Evolutionary conservation across 192 early-diverging fungal species (phyloP).

Genomic region (Dissophora ornata): DNA sequence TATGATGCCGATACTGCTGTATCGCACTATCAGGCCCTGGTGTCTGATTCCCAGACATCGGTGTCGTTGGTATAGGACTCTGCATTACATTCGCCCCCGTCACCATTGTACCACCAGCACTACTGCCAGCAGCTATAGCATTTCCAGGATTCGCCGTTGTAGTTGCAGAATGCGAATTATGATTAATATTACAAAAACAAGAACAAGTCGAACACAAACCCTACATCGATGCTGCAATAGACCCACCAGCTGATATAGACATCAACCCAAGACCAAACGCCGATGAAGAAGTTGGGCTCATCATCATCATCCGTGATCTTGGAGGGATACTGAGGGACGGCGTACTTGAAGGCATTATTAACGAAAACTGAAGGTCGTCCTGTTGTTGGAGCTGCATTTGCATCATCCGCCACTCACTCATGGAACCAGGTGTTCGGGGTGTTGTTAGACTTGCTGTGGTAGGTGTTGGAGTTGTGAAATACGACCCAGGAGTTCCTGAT

Average conservation of each 20-base stretch:
- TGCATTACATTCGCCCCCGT: too few relatives aligned
- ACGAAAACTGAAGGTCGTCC: slow-evolving; percentile 30
- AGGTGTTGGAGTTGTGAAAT: slow-evolving; percentile 13
- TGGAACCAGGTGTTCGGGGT: slow-evolving; percentile 22
- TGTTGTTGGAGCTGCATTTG: slow-evolving; percentile 49
- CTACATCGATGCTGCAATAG: too few relatives aligned
- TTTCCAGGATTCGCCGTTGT: too few relatives aligned
- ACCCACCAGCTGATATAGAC: too few relatives aligned
- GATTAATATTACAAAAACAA: too few relatives aligned
- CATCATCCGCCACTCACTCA: slow-evolving; percentile 48
- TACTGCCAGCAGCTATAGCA: too few relatives aligned
- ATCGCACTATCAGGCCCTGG: neutral
- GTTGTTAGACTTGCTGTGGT: neutral
- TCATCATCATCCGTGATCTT: neutral
- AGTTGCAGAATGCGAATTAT: too few relatives aligned
- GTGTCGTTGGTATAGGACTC: neutral
- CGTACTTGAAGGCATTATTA: slow-evolving; percentile 11
- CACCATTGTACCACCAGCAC: too few relatives aligned
- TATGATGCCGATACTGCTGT: neutral
- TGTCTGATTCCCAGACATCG: neutral
- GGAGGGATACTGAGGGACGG: neutral
- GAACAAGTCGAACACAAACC: too few relatives aligned
- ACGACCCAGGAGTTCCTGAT: too few relatives aligned
- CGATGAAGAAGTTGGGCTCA: neutral
- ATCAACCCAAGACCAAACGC: neutral